Evolutionary conservation across 164 flowering plant genomes (phyloP).

Genomic region (Warburgia ugandensis): DNA sequence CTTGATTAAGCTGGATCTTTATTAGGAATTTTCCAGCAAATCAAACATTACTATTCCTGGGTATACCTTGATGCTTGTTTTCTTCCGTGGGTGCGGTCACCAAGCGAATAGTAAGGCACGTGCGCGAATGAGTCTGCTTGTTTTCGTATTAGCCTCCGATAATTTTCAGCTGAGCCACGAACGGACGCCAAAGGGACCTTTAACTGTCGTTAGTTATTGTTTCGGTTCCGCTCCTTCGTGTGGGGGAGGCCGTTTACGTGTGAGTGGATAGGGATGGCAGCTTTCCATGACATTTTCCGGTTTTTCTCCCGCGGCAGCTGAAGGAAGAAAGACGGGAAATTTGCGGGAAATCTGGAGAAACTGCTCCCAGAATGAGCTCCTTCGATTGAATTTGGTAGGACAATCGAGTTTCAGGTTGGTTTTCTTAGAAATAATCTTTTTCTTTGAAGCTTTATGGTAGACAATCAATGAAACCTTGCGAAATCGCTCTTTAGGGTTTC

Average conservation of each 20-base stretch:
- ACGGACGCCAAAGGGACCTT: conserved; percentile 13
- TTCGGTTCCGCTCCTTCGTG: conserved; percentile 15
- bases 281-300: not conserved
- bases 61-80: no score
- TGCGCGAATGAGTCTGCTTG: no score
- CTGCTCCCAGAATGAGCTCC: not conserved
- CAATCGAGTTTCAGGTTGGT: conserved; percentile 7
- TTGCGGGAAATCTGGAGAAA: not conserved
- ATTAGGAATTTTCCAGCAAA: no score
- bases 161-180: conserved; percentile 4
- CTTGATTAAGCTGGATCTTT: no score
- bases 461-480: not conserved
- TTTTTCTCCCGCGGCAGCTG: not conserved
- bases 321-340: not conserved
- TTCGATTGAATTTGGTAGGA: not conserved
- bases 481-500: conserved; percentile 2
- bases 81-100: no score
- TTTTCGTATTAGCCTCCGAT: no score
- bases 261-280: conserved; percentile 3
- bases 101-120: no score
- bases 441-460: conserved; percentile 5
- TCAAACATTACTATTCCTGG: no score
- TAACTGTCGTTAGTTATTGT: not conserved
- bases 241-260: conserved; percentile 6
- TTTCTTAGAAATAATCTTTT: not conserved